A percentile compares a stretch with the other conserved stretches of the same genome.
These are phyloP conservation scores for Acidiella bohemica DNA, from an alignment of 495 filamentous ascomycete species.

Conservation along the genomic window DNA sequence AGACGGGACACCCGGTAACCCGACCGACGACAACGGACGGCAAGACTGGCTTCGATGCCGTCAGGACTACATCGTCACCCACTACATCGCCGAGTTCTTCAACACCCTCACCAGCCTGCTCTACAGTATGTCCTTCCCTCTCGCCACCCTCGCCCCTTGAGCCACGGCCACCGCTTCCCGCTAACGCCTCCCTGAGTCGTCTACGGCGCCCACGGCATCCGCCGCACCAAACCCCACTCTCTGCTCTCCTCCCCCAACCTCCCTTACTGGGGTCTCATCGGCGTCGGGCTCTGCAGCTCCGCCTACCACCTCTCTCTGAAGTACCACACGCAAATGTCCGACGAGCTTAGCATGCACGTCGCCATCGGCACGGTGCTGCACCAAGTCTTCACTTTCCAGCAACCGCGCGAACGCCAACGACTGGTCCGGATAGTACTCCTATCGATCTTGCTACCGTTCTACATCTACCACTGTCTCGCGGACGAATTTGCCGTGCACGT, in stretches of 20 bases:
- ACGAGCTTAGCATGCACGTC: constrained; percentile 45
- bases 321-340: constrained; percentile 40
- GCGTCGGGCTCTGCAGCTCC: constrained; percentile 41
- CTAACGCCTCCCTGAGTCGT: constrained; percentile 25
- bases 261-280: constrained; percentile 39
- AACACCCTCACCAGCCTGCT: constrained; percentile 13
- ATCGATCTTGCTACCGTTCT: constrained; percentile 25
- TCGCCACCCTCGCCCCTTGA: no score
- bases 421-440: constrained; percentile 24
- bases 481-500: constrained; percentile 34
- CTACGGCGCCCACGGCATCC: constrained; percentile 32
- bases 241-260: constrained; percentile 25
- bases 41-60: background rate
- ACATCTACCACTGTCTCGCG: constrained; percentile 32
- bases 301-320: constrained; percentile 41
- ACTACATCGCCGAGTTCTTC: constrained; percentile 14
- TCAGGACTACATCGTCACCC: constrained; percentile 14
- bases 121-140: constrained; percentile 12
- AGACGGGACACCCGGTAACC: background rate
- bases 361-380: constrained; percentile 39
- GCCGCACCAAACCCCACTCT: constrained; percentile 13
- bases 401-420: constrained; percentile 20
- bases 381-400: constrained; percentile 33
- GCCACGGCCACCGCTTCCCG: background rate
- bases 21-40: background rate